A percentile compares a stretch with the other conserved stretches of the same genome.
These are phyloP conservation scores for Gynochthodes officinalis DNA, from an alignment of 257 asterid genomes.

Conservation along the genomic window DNA sequence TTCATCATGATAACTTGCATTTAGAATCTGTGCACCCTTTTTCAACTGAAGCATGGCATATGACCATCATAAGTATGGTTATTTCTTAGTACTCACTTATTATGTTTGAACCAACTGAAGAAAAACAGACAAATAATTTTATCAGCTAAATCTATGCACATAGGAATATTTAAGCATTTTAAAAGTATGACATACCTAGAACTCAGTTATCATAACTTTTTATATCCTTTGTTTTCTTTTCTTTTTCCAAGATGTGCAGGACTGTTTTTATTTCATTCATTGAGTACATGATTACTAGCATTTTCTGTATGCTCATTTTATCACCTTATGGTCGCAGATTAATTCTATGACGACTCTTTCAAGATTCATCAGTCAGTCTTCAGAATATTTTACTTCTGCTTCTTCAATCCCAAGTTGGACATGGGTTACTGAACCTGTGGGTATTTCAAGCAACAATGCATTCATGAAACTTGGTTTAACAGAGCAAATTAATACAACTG, in stretches of 20 bases:
- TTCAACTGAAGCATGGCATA: neutral
- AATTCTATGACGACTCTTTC: constrained; percentile 53
- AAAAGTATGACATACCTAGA: neutral
- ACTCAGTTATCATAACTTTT: neutral
- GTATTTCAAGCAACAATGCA: constrained; percentile 64
- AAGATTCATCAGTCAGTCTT: constrained; percentile 45
- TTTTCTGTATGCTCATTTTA: constrained; percentile 14
- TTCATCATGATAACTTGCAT: neutral
- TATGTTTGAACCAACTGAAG: neutral
- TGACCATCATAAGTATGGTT: neutral
- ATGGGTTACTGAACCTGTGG: constrained; percentile 78
- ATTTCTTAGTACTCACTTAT: neutral
- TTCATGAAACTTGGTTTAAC: constrained; percentile 49
- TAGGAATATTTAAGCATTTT: neutral
- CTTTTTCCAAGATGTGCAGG: neutral
- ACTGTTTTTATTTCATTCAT: neutral
- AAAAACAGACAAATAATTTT: too few relatives aligned
- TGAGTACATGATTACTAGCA: neutral
- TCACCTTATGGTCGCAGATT: constrained; percentile 47
- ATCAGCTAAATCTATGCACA: too few relatives aligned
- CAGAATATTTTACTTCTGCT: constrained; percentile 44
- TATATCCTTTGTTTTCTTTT: neutral
- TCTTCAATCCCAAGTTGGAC: constrained; percentile 59
- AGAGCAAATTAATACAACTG: constrained; percentile 87
- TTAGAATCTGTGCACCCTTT: neutral